phyloP scores from a whole-genome alignment of 2,329 filamentous ascomycete genomes.

The Myriangium duriaei region DNA sequence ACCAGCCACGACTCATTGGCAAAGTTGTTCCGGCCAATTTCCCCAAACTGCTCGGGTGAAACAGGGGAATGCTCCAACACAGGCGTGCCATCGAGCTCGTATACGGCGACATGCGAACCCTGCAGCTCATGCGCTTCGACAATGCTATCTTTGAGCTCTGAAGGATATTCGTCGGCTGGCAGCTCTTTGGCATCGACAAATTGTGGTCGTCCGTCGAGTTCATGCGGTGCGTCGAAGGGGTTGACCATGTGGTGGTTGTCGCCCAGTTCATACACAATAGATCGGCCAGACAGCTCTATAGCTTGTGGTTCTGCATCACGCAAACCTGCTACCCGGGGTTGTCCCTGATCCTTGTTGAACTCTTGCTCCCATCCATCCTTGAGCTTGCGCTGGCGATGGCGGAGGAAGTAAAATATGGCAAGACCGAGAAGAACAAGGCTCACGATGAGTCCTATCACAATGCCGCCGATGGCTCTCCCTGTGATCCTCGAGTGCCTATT shows the following conservation, averaged over 20 bases:
- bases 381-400: slow-evolving; percentile 16
- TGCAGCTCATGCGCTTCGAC: not conserved
- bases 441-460: slow-evolving; percentile 22
- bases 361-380: slow-evolving; percentile 18
- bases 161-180: not conserved
- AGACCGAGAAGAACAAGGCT: slow-evolving; percentile 17
- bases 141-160: too few relatives aligned
- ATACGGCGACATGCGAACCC: slow-evolving; percentile 15
- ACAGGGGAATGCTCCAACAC: not conserved
- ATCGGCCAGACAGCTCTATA: too few relatives aligned
- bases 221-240: slow-evolving; percentile 16
- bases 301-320: too few relatives aligned
- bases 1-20: too few relatives aligned
- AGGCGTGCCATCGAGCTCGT: slow-evolving; percentile 15
- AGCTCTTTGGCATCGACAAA: slow-evolving; percentile 1
- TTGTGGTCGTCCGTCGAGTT: slow-evolving; percentile 16
- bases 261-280: too few relatives aligned
- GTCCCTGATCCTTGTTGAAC: not conserved
- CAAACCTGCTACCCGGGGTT: too few relatives aligned
- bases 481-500: slow-evolving; percentile 17
- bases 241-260: slow-evolving; percentile 17
- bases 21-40: too few relatives aligned
- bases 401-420: slow-evolving; percentile 18
- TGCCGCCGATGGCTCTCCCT: slow-evolving; percentile 23
- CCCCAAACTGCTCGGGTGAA: too few relatives aligned